Evolutionary conservation across 2,329 filamentous ascomycete species (phyloP).

Genomic region (Fusarium sp.): DNA sequence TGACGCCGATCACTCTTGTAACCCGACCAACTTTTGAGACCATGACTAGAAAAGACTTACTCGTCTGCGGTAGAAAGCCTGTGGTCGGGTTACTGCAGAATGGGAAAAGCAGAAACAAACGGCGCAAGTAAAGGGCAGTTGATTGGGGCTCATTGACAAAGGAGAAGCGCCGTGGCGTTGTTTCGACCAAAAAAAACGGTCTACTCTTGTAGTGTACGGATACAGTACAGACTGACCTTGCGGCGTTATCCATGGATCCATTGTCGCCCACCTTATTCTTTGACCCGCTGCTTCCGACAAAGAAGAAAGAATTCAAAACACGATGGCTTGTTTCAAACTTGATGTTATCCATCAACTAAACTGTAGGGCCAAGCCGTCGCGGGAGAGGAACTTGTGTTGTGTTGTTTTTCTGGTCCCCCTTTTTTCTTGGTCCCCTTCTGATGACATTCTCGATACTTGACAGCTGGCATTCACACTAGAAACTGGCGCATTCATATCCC

Average conservation of each 20-base stretch:
- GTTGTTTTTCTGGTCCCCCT: neutral
- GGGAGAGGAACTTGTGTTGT: neutral
- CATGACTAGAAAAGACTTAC: neutral
- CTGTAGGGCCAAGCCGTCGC: neutral
- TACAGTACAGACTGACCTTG: neutral
- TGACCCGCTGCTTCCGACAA: constrained; percentile 12
- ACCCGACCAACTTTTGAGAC: constrained; percentile 4
- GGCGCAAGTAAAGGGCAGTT: neutral
- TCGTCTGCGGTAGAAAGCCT: too few species aligned
- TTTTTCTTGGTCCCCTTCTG: neutral
- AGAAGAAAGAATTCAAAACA: constrained; percentile 25
- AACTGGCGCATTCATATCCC: constrained; percentile 2
- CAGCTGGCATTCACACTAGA: constrained; percentile 20
- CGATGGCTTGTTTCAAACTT: constrained; percentile 27
- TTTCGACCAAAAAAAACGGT: constrained; percentile 8
- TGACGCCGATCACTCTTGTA: neutral
- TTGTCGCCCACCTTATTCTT: neutral
- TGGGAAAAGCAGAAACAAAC: constrained; percentile 5
- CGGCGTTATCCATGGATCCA: neutral
- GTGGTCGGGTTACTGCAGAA: neutral
- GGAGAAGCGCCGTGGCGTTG: constrained; percentile 36
- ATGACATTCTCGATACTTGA: constrained; percentile 26
- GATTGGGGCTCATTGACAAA: constrained; percentile 18
- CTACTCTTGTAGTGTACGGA: constrained; percentile 2
- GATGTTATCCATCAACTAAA: neutral